phyloP scores from a whole-genome alignment of 331 rosid genomes.

The Acacia concinna region DNA sequence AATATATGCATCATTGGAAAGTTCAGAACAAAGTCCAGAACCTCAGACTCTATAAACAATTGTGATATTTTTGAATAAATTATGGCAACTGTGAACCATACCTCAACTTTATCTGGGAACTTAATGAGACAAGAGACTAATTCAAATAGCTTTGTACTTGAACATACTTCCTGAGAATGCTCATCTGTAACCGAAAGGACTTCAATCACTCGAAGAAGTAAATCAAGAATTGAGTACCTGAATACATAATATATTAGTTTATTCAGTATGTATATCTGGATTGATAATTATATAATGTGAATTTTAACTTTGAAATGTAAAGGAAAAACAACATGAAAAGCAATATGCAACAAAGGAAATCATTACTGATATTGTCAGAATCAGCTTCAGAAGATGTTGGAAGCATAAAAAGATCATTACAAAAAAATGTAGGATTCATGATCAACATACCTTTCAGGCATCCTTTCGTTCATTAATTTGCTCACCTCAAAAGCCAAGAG shows the following conservation, averaged over 20 bases:
- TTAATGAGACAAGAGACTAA: conserved; percentile 58
- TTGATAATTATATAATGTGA: conserved; percentile 14
- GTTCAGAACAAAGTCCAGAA: background rate
- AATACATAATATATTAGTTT: conserved; percentile 32
- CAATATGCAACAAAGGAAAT: conserved; percentile 2
- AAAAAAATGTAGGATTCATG: conserved; percentile 17
- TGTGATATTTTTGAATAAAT: background rate
- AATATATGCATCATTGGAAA: background rate
- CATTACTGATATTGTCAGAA: conserved; percentile 13
- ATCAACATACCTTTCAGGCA: conserved; percentile 65
- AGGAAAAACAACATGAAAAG: background rate
- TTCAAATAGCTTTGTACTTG: conserved; percentile 65
- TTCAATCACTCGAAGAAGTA: conserved; percentile 71
- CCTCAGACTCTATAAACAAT: background rate
- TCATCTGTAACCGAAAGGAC: conserved; percentile 74
- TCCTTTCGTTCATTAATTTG: conserved; percentile 58
- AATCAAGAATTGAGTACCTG: conserved; percentile 82
- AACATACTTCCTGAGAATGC: conserved; percentile 72
- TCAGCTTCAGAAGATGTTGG: conserved; percentile 22
- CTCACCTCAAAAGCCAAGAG: conserved; percentile 71
- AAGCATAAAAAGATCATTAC: conserved; percentile 18
- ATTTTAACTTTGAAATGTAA: background rate
- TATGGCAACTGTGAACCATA: conserved; percentile 53
- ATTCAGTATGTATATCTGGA: conserved; percentile 19
- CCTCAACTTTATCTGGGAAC: conserved; percentile 88